Evolutionary conservation across 2,329 filamentous ascomycete genomes (phyloP).

Genomic region (Pyrenophora graminea): DNA sequence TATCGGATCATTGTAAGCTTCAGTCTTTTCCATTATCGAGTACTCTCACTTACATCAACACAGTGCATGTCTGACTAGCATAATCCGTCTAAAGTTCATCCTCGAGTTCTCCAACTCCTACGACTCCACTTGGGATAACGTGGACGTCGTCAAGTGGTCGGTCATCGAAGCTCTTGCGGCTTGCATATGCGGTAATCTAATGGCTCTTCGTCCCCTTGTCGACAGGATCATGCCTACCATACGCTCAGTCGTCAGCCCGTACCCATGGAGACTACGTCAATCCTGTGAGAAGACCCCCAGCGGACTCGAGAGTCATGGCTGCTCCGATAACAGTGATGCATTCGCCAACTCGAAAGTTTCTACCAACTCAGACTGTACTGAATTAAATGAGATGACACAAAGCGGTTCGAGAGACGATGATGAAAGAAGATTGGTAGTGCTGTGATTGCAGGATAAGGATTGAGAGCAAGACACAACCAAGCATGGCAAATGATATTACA

Average conservation of each 20-base stretch:
- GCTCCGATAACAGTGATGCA: not conserved
- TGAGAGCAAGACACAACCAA: no score
- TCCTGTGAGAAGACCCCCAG: constrained; percentile 6
- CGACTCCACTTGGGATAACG: constrained; percentile 24
- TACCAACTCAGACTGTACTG: no score
- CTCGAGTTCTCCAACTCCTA: constrained; percentile 19
- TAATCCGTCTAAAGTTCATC: constrained; percentile 19
- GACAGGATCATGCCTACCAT: constrained; percentile 12
- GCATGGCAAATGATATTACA: no score
- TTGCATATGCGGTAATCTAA: constrained; percentile 21
- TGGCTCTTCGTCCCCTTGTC: constrained; percentile 21
- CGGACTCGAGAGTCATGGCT: no score
- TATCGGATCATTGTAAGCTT: constrained; percentile 16
- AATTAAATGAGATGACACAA: no score
- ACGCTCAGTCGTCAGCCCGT: constrained; percentile 12
- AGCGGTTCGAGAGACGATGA: no score
- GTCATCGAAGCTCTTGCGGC: constrained; percentile 21
- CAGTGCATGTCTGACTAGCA: constrained; percentile 21
- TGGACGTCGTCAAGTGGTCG: constrained; percentile 25
- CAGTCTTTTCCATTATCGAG: not conserved
- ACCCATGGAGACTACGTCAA: constrained; percentile 11
- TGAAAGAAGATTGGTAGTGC: no score
- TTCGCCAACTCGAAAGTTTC: not conserved
- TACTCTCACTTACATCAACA: constrained; percentile 5
- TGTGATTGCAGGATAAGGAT: no score